Base-by-base conservation (phyloP, 148 eudicot genomes). In the Nyssa sinensis region DNA sequence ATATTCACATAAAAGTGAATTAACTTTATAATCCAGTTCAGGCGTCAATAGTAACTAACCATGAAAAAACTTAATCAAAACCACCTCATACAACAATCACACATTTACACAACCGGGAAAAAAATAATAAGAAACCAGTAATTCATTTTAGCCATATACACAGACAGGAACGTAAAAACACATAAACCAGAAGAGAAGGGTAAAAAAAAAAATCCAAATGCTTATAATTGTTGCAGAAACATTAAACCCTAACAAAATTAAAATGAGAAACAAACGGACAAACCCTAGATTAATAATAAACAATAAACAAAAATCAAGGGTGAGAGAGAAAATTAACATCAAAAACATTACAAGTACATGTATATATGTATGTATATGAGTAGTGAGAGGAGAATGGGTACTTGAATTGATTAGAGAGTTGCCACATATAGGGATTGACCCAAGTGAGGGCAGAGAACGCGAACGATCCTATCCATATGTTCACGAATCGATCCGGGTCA, bases 391-490 rank as follows among this genome's bases (percentile, higher is more conserved):
- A 59, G 23, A 47, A 27, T 67, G 41, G 29, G 71, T 69, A 87
- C 89, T 90, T 88, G 75, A 69, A 82, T 70, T 88, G 92, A 79
- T 85, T 90, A 79, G 89, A 72, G 86, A 91, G 91, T 0, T 84
- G 85, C 97, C 96, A 91, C 74, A 89, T 82, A 78, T 89, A 91
- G 69, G 98, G 97, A 78, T 89, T 74, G 78, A 77, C 11, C 78
- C 81, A 87, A 64, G 93, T 78, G 69, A 86, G 67, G 67, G 80
- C 88, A 31, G 92, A 85, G 90, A 91, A 91, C 16, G 84, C 88
- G 12, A 70, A 68, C 0, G 94, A 85, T 11, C 96, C 96, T 24
- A 88, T 83, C 96, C 96, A 91, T n/a, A 93, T 89, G 66, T 86
- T 89, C 34, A 58, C 59, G 76, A 91, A 93, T 0, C 89, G 79